phyloP scores from a whole-genome alignment of 2,329 filamentous ascomycete genomes.

The Zymoseptoria ardabiliae region DNA sequence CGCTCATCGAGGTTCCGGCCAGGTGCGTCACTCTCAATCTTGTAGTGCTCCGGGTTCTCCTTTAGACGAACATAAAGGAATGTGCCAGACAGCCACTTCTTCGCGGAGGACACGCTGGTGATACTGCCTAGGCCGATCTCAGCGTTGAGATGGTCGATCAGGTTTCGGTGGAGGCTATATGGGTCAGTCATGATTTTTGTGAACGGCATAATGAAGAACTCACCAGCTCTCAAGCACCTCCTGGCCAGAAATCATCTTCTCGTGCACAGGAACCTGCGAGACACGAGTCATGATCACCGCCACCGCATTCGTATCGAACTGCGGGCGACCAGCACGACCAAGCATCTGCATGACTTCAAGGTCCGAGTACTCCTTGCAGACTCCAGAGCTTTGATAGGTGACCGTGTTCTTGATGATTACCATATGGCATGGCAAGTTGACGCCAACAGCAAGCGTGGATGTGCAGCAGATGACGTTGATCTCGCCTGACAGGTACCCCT shows the following conservation, averaged over 20 bases:
- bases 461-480: conserved; percentile 80
- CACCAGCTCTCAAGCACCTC: conserved; percentile 67
- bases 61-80: conserved; percentile 70
- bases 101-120: conserved; percentile 55
- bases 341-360: conserved; percentile 89
- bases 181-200: conserved; percentile 1
- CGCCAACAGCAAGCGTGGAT: conserved; percentile 73
- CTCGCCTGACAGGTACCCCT: conserved; percentile 61
- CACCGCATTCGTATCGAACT: conserved; percentile 69
- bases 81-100: conserved; percentile 67
- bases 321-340: conserved; percentile 72
- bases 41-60: conserved; percentile 64
- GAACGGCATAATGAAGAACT: conserved; percentile 5
- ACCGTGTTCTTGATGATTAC: conserved; percentile 77
- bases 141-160: conserved; percentile 78
- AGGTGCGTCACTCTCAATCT: conserved; percentile 48
- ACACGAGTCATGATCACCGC: conserved; percentile 72
- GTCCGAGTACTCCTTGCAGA: conserved; percentile 63
- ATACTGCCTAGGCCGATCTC: conserved; percentile 74
- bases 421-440: conserved; percentile 59
- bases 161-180: conserved; percentile 61
- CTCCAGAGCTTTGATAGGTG: conserved; percentile 47
- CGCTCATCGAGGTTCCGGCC: conserved; percentile 52
- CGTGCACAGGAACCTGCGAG: conserved; percentile 59
- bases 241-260: conserved; percentile 64